These are phyloP conservation scores for Claviceps maximensis DNA, from an alignment of 2,329 filamentous ascomycete species.

Conservation along the genomic window DNA sequence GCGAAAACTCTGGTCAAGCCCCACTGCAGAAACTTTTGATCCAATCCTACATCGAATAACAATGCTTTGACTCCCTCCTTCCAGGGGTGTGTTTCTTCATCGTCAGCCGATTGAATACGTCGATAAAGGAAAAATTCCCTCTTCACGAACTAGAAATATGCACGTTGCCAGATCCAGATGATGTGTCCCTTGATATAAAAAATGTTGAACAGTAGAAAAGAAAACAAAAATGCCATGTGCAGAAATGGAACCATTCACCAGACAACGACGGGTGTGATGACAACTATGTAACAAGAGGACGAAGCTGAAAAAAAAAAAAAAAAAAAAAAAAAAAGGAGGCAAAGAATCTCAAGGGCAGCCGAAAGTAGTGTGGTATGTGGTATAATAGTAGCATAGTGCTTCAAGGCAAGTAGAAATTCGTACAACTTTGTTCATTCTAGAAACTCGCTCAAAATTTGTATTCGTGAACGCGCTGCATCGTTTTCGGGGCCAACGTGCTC, in stretches of 20 bases:
- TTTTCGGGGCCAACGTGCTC: constrained; percentile 44
- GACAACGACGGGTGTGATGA: background rate
- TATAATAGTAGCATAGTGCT: background rate
- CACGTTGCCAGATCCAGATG: background rate
- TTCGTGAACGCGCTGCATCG: constrained; percentile 44
- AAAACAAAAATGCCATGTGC: background rate
- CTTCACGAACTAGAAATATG: background rate
- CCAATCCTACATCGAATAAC: background rate
- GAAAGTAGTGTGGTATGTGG: background rate
- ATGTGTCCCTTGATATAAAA: background rate
- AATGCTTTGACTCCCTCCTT: background rate
- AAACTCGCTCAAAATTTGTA: constrained; percentile 44
- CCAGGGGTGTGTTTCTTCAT: background rate
- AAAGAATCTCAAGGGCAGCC: background rate
- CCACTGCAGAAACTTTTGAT: background rate
- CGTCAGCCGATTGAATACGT: background rate
- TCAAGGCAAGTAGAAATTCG: background rate
- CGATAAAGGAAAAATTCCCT: background rate
- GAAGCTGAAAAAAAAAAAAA: background rate
- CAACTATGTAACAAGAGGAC: background rate
- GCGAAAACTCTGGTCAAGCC: background rate
- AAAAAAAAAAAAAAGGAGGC: background rate
- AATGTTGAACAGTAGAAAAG: background rate
- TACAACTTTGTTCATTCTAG: constrained; percentile 15
- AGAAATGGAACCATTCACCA: background rate